These are phyloP conservation scores for Phoma sp. DNA, from an alignment of 2,329 filamentous ascomycete species.

Conservation along the genomic window DNA sequence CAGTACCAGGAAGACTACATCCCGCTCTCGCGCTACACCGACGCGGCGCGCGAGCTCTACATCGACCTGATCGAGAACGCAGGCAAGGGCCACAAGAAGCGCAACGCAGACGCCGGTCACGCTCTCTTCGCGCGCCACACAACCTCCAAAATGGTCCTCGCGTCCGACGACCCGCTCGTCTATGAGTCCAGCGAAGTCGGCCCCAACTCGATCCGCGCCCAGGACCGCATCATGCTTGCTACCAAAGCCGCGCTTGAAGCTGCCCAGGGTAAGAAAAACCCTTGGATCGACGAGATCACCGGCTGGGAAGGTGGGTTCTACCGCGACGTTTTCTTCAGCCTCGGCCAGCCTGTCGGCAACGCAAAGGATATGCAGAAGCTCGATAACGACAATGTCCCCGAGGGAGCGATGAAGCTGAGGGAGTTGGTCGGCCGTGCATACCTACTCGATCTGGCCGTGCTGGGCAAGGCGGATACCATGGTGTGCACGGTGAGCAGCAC, in stretches of 20 bases:
- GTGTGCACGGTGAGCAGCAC: slow-evolving; percentile 76
- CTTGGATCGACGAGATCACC: slow-evolving; percentile 74
- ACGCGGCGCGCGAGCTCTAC: slow-evolving; percentile 61
- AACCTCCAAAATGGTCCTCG: slow-evolving; percentile 63
- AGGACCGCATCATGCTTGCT: slow-evolving; percentile 78
- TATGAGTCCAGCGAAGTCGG: slow-evolving; percentile 71
- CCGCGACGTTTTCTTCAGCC: slow-evolving; percentile 77
- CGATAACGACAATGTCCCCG: slow-evolving; percentile 35
- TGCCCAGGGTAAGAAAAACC: slow-evolving; percentile 45
- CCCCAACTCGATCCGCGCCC: slow-evolving; percentile 61
- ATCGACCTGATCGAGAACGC: slow-evolving; percentile 53
- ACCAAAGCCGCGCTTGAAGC: slow-evolving; percentile 62
- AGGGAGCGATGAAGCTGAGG: slow-evolving; percentile 67
- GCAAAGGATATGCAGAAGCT: slow-evolving; percentile 33
- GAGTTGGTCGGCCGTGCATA: slow-evolving; percentile 81
- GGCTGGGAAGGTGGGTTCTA: slow-evolving; percentile 93
- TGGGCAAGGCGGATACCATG: slow-evolving; percentile 71
- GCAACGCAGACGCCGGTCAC: slow-evolving; percentile 13
- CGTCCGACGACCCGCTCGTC: slow-evolving; percentile 81
- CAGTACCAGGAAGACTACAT: slow-evolving; percentile 81
- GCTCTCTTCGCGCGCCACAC: slow-evolving; percentile 34
- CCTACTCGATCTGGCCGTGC: slow-evolving; percentile 77
- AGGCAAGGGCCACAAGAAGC: slow-evolving; percentile 43
- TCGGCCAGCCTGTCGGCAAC: slow-evolving; percentile 58
- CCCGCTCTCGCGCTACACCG: slow-evolving; percentile 71